phyloP scores from a whole-genome alignment of 2,329 filamentous ascomycete species.

The Stachybotrys echinatus region DNA sequence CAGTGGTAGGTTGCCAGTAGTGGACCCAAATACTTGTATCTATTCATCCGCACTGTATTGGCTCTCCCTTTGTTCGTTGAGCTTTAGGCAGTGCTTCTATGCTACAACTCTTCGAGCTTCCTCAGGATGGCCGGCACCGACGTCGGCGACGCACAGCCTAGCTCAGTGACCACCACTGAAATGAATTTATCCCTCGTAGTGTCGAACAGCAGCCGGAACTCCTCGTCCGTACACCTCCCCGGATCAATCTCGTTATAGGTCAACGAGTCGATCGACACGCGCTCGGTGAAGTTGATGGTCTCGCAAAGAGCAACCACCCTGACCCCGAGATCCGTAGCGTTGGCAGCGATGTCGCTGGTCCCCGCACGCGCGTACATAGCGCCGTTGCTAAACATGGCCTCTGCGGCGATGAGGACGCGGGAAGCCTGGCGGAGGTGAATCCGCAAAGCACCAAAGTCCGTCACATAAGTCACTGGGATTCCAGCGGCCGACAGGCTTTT shows the following conservation, averaged over 20 bases:
- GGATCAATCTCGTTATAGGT: conserved; percentile 89
- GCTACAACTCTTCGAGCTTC: conserved; percentile 51
- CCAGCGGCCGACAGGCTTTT: conserved; percentile 62
- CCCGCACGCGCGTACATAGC: conserved; percentile 83
- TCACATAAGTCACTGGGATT: conserved; percentile 73
- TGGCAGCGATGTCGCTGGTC: conserved; percentile 80
- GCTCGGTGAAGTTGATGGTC: conserved; percentile 85
- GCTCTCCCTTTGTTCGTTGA: not conserved
- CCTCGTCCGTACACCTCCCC: conserved; percentile 55
- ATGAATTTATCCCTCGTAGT: conserved; percentile 85
- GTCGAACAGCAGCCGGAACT: conserved; percentile 75
- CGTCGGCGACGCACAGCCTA: conserved; percentile 79
- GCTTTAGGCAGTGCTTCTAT: conserved; percentile 4
- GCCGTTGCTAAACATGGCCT: conserved; percentile 94
- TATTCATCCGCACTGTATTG: not conserved
- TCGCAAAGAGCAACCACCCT: conserved; percentile 89
- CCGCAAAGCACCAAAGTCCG: conserved; percentile 69
- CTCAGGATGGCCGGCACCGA: conserved; percentile 66
- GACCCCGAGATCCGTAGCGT: conserved; percentile 68
- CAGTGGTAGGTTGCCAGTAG: not conserved
- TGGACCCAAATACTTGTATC: not conserved
- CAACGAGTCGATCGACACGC: conserved; percentile 85
- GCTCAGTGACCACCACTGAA: conserved; percentile 84
- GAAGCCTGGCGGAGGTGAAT: conserved; percentile 63
- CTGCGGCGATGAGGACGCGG: conserved; percentile 79